Evolutionary conservation across 495 filamentous ascomycete species (phyloP), one percentile per base, ranked within the genome.

Genomic region (Tuber borchii): DNA sequence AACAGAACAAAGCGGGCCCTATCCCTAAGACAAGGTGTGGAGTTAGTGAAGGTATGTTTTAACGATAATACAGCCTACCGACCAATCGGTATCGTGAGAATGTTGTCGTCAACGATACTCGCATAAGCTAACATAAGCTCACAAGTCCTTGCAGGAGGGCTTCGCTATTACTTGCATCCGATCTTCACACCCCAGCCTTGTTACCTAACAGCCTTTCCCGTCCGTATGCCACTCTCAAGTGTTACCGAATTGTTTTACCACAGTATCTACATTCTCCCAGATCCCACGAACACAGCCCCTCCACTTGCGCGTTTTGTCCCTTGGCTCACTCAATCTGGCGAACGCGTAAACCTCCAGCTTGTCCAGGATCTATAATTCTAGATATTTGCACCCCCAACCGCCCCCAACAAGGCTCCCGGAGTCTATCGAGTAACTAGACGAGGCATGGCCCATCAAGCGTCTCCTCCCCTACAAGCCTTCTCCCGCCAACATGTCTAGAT

Each of bases 401-500:
- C 26, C 56, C 9, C 56, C 26, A 26, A 31, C 56, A 9, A 26
- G 56, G 56, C 56, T 65, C 14, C 26, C 56, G 5, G 12, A 31
- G 56, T 26, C 56, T 14, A 12, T 31, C 56, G 12, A 9, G 26
- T 34, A 65, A 31, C 56, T 34, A 2, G 56, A 31, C 31, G 56
- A 6, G 45, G 14, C 48, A 56, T n/a, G 56, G n/a, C 14, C 31
- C 16, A 17, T 31, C 12, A 34, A 34, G 56, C 31, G 26, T 16
- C 16, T 17, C 56, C n/a, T 72, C 42, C 22, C 22, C 70, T 83
- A 93, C 46, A 92, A 82, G 7, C 88, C 90, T 78, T 93, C 90
- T 74, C 91, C 90, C 2, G 92, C 90, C 22, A 94, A 86, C 91
- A 93, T 94, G 82, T 93, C 92, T 84, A 79, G n/a, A 43, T 5